Conservation (phyloP, 169 alveolate genomes). For the Plasmodium berghei region DNA sequence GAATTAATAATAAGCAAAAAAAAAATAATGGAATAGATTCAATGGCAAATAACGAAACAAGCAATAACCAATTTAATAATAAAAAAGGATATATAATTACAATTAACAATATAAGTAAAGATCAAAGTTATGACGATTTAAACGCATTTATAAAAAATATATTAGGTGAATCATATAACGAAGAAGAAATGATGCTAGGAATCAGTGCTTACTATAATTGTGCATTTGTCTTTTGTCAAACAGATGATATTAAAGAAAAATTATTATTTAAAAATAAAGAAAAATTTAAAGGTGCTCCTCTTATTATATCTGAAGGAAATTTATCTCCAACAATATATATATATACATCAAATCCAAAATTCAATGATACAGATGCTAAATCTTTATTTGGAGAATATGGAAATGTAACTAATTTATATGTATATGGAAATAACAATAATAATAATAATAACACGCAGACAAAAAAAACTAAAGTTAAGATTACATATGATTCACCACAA, state of each 20-base stretch:
- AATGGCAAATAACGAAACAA: background rate
- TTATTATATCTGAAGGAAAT: background rate
- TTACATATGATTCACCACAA: conserved; percentile 15
- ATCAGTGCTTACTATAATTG: background rate
- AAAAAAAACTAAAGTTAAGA: conserved; percentile 1
- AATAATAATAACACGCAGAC: background rate
- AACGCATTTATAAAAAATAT: conserved; percentile 17
- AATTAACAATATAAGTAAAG: conserved; percentile 33
- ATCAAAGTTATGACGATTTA: conserved; percentile 14
- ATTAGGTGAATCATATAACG: conserved; percentile 3
- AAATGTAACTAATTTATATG: background rate
- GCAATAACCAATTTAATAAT: background rate
- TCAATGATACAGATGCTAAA: conserved; percentile 9
- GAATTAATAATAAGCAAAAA: conserved; percentile 20
- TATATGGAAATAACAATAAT: background rate
- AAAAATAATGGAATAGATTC: background rate
- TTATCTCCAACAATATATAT: background rate
- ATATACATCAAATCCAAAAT: background rate
- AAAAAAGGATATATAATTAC: conserved; percentile 13
- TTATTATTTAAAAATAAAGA: conserved; percentile 11
- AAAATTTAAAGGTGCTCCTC: conserved; percentile 40
- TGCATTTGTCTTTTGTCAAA: conserved; percentile 54
- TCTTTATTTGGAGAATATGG: conserved; percentile 31
- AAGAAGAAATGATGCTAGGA: conserved; percentile 4
- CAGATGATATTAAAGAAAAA: background rate